Base-by-base conservation (phyloP, 495 filamentous ascomycete species). In the Saxispiralis lemnorum region DNA sequence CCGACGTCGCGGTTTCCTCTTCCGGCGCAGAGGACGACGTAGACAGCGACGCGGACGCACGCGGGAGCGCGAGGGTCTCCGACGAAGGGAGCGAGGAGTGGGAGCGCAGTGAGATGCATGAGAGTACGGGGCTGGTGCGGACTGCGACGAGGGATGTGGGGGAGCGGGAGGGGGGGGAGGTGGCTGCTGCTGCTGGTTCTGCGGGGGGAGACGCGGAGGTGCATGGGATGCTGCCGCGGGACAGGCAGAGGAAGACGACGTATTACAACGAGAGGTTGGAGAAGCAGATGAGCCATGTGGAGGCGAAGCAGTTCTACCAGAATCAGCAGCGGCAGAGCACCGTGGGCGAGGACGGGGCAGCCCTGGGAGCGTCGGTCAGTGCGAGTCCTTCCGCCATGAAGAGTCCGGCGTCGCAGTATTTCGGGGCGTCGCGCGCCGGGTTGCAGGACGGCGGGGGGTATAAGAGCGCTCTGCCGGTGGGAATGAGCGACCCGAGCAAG, bases 281-380 rank as follows among this genome's bases (percentile, higher is more conserved):
- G 58, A 89, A 87, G 54, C 81, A 83, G 48, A 75, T 88, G 70
- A 84, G 76, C 47, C 83, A 95, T 61, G 72, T 79, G 16, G 88
- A 97, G 54, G 83, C 88, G 31, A 95, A 89, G 58, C 69, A 94
- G 21, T 87, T 95, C 65, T 97, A 93, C 61, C 89, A 93, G 56
- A 71, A 84, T 46, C 85, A 83, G 60, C 81, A 86, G 60, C 34
- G 31, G 18, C 42, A 45, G 39, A 41, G 9, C 12, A 41, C 43
- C 16, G 3, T 41, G n/a, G 43, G 41, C 12, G 47, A 50, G 28
- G 32, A 21, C 1, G 13, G 24, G 9, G 24, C 24, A 28, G 24
- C 24, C 5, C 5, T 28, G 24, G 24, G 5, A 20, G 24, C 35
- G 41, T 30, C 21, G n/a, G 36, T 14, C 9, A 31, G 33, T 17